These are phyloP conservation scores for Chlamydomonas reinhardtii DNA, from an alignment of 163 green algal species.

Conservation along the genomic window DNA sequence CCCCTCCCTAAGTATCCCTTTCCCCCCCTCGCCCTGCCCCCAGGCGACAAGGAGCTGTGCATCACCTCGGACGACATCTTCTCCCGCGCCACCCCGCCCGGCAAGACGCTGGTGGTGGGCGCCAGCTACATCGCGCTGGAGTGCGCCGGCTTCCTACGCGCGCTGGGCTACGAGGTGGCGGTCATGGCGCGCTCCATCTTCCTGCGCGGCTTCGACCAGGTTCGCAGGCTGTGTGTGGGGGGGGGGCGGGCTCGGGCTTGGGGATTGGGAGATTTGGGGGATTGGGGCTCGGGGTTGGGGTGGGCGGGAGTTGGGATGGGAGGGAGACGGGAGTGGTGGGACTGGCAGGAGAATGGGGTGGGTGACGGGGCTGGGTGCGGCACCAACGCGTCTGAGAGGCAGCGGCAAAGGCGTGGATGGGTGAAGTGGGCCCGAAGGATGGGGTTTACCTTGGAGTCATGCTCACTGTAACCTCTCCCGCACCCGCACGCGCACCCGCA, in stretches of 20 bases:
- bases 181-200: constrained; percentile 75
- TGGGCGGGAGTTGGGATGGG: constrained; percentile 16
- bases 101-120: constrained; percentile 55
- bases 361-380: no score
- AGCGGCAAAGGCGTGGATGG: no score
- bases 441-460: no score
- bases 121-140: constrained; percentile 88
- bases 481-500: no score
- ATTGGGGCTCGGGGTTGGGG: no score
- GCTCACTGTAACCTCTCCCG: no score
- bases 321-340: background rate
- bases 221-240: background rate
- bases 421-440: no score
- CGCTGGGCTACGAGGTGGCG: constrained; percentile 77
- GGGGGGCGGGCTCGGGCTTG: no score
- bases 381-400: no score
- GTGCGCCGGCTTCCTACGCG: constrained; percentile 85
- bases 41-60: constrained; percentile 74
- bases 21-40: background rate
- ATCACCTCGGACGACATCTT: constrained; percentile 93
- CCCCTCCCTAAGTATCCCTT: no score
- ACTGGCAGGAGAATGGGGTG: no score
- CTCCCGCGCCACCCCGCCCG: constrained; percentile 60
- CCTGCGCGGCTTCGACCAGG: constrained; percentile 63
- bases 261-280: no score